Evolutionary conservation across 2,329 filamentous ascomycete genomes (phyloP), one percentile per base, ranked within the genome.

Genomic region (Dactylellina drechsleri): DNA sequence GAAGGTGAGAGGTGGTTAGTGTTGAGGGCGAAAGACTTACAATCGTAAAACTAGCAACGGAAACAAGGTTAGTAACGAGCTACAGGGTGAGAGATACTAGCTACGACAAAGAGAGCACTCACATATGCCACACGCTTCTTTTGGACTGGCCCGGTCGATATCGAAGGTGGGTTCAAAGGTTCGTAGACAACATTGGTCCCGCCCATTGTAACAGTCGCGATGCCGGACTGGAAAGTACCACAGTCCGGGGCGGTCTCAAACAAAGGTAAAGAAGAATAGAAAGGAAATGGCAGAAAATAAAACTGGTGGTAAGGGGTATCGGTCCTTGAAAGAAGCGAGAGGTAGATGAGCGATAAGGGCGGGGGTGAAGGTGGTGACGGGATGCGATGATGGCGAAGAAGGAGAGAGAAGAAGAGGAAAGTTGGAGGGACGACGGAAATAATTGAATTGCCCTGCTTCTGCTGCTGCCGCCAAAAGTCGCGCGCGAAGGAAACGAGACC

Each of bases 71-170:
- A 53, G 53, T 26, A 70, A 53, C 12, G 45, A 28, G 13, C n/a
- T 50, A 18, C 47, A 77, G 36, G 47, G 36, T n/a, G 26, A 41
- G 36, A 36, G 45, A 43, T 18, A 15, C 56, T 61, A n/a, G 26
- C 66, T 16, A n/a, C 47, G 47, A 43, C 4, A 59, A 64, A 31
- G 31, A 56, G 20, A 50, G 31, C 8, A 78, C 78, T 76, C 31
- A 79, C 78, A 72, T 79, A 79, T 70, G 78, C 78, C 6, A 79
- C 78, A 59, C 78, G 75, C 59, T 79, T 79, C 65, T 76, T 71
- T 56, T 77, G 78, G 26, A 60, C 70, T 15, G 76, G 78, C 13
- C 72, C 76, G 36, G 78, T 72, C 52, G 78, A 77, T 43, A 77
- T 72, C 52, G 78, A 77, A 7, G 77, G 77, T 26, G 57, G 66